Base-by-base conservation (phyloP, 768 basidiomycete genomes). In the Suillus ampliporus region DNA sequence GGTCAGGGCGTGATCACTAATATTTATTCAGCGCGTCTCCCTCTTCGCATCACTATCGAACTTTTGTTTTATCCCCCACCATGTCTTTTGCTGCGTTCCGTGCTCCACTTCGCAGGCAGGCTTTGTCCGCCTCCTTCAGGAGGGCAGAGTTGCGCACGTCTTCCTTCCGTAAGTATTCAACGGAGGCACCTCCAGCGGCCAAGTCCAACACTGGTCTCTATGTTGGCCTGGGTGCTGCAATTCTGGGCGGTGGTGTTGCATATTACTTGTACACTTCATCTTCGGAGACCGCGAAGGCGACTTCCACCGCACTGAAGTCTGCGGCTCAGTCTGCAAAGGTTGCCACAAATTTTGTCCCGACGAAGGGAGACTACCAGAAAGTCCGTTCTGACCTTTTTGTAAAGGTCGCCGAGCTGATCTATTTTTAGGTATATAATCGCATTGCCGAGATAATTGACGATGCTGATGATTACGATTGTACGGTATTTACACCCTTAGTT, bases 361-460 rank as follows among this genome's bases (percentile, higher is more conserved):
- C 87, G 43, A 87, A 90, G 79, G 88, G 88, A 58, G 96, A 97
- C 72, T 97, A 96, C 74, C 91, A 94, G 76, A 95, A 97, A 86
- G 91, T 89, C 37, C 11, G 76, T 61, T 37, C 1, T 19, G 38
- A 57, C 7, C 35, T 26, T 47, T 48, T 26, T 44, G 28, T 37
- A 51, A 2, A 52, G 13, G 1, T 19, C 17, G 1, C 6, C 4
- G 15, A 61, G 58, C 31, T 21, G 14, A 13, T 19, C 57, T 50
- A 6, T 19, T 28, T 26, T 21, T 59, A 93, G 89, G 94, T 99
- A 17, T 99, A 99, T 84, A 94, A 97, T 79, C 85, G 79, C 62
- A 87, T 99, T 72, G 91, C 92, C 13, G 88, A 91, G 23, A 68
- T 86, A 43, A 74, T 96, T 34, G 92, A 95, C 60, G 85, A 86